Evolutionary conservation across 1,139 yeast species (phyloP), one percentile per base, ranked within the genome.

Genomic region (Nakaseomyces delphensis): DNA sequence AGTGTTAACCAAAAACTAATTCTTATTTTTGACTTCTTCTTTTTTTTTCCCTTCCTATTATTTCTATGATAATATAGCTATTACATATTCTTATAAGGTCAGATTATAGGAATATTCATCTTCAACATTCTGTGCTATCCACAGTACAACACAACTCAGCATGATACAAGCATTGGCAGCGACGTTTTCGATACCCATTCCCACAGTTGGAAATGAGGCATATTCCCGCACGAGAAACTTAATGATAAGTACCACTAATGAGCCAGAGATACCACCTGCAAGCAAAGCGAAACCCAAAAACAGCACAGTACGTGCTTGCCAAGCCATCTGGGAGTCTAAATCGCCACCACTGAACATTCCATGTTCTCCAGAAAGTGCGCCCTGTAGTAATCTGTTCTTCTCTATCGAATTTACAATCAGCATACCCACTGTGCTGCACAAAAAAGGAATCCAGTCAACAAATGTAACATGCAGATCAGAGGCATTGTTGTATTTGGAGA

Each of bases 241-340:
- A 55, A 91, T 70, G 38, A 89, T 83, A 50, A 91, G 71, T 14
- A 91, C 91, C 62, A 87, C 87, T 53, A 91, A 76, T 6, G 94
- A 79, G 1, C 97, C 97, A 16, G 96, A 87, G 50, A 91, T 69
- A 1, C 98, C 98, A 41, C 96, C 94, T 0, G 97, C 96, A 48
- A 91, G 71, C 41, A 89, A 69, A 2, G 96, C 83, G 62, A 91
- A 91, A 8, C 99, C 99, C 55, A 85, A 70, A 60, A 93, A 91
- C 47, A 91, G 70, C 13, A 93, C 79, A 28, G 87, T 80, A 54
- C 96, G 74, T 14, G 97, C 96, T 46, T 91, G 95, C 95, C 96
- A 87, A 29, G 91, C 87, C 43, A 86, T 78, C 15, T 77, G 63
- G 30, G 71, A 64, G 15, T 58, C 57, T 28, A 57, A 41, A 32